Base-by-base conservation (phyloP, 169 alveolate species). In the Theileria orientalis region DNA sequence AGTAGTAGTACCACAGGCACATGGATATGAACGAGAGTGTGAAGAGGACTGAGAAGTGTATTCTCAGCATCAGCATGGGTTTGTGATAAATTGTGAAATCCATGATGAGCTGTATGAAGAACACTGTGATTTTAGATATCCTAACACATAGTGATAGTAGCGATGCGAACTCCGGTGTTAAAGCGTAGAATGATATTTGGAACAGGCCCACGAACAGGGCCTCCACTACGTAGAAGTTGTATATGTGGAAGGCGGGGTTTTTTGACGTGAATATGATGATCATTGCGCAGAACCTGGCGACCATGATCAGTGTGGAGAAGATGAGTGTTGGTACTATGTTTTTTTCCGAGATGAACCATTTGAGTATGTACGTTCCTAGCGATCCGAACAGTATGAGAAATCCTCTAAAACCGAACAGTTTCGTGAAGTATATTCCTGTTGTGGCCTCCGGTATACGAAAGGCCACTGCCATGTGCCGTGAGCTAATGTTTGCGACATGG, bases 381-480 rank as follows among this genome's bases (percentile, higher is more conserved):
- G 69, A 21, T 74, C 52, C 14, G 51, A 74, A 19, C n/a, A 6
- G 32, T 47, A 69, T 42, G 57, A 61, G 40, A 56, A 46, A 46
- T 42, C 79, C 51, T 33, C 60, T 68, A n/a, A 57, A 37, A 19
- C 63, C 25, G 60, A 49, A 49, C 60, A 76, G 63, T 61, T 76
- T 76, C 21, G 80, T 60, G 30, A 56, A 27, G 49, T 76, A 76
- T 42, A 66, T 42, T 5, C 66, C 80, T 14, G 85, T 66, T 16
- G 46, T 76, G 9, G 25, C 30, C 8, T 70, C 60, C 25, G 85
- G 85, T 33, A 76, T 40, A 23, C 19, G 16, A 51, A 78, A 42
- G 13, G 83, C 42, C 1, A 69, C 86, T 3, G 77, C 70, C 40
- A 78, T 19, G 29, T 78, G 83, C 54, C 46, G 29, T 16, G 73